These are phyloP conservation scores for Nakataea oryzae DNA, from an alignment of 2,329 filamentous ascomycete species.

Conservation along the genomic window DNA sequence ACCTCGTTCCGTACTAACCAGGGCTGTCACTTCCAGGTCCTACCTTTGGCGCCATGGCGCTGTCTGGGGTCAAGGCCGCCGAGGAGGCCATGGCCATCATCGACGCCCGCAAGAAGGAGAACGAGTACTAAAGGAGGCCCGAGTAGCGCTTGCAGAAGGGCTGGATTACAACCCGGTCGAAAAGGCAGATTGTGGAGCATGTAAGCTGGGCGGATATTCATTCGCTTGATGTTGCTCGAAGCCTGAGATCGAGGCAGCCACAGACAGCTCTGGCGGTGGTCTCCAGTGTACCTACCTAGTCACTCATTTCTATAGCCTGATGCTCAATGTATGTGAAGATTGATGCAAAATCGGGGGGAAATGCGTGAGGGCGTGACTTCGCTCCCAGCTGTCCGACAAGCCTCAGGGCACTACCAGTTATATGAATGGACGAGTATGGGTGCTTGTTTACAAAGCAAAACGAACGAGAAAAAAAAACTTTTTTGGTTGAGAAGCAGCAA, in stretches of 20 bases:
- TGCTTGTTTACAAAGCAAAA: not conserved
- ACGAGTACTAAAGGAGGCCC: slow-evolving; percentile 37
- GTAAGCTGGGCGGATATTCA: not conserved
- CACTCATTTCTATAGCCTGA: too few species aligned
- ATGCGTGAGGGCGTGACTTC: too few species aligned
- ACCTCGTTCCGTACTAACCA: not conserved
- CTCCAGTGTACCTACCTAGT: too few species aligned
- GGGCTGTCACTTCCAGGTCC: slow-evolving; percentile 32
- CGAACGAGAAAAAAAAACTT: not conserved
- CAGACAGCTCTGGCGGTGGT: too few species aligned
- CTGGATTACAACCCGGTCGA: too few species aligned
- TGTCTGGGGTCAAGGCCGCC: slow-evolving; percentile 81
- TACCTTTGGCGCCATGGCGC: slow-evolving; percentile 81
- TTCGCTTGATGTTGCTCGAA: too few species aligned
- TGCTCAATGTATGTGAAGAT: too few species aligned
- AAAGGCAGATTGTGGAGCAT: not conserved
- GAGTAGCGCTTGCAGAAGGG: not conserved
- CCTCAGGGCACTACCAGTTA: not conserved
- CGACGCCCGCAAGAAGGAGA: slow-evolving; percentile 68
- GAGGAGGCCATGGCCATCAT: slow-evolving; percentile 75
- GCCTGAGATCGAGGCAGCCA: too few species aligned
- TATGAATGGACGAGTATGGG: not conserved
- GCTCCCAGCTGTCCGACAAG: too few species aligned
- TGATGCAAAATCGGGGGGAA: too few species aligned
- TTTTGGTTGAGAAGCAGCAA: not conserved